phyloP scores from a whole-genome alignment of 371 early-diverging fungal genomes.

The Syncephalastrum racemosum region DNA sequence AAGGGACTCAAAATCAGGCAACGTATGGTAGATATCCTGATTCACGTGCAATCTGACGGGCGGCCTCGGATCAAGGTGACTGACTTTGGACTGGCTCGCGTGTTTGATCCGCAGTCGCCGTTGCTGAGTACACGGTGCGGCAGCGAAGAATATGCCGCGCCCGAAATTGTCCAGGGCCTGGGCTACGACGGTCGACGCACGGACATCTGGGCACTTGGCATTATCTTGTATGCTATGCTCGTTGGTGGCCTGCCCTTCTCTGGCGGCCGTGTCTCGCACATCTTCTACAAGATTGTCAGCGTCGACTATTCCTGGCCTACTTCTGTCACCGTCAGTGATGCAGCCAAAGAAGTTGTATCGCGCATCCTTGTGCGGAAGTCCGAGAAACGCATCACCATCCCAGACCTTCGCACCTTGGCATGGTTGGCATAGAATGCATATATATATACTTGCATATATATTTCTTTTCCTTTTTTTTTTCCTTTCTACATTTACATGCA shows the following conservation, averaged over 20 bases:
- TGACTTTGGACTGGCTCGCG: slow-evolving; percentile 71
- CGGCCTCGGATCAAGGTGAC: slow-evolving; percentile 62
- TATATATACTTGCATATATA: slow-evolving; percentile 2
- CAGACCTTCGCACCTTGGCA: slow-evolving; percentile 32
- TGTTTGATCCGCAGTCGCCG: slow-evolving; percentile 45
- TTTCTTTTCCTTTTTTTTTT: slow-evolving; percentile 2
- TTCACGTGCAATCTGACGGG: slow-evolving; percentile 26
- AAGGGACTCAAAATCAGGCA: not conserved
- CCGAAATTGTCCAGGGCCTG: slow-evolving; percentile 72
- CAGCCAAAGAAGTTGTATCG: slow-evolving; percentile 42
- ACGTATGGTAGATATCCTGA: slow-evolving; percentile 27
- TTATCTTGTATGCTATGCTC: slow-evolving; percentile 66
- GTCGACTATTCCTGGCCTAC: slow-evolving; percentile 48
- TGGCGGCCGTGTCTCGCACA: slow-evolving; percentile 41
- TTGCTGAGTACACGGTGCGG: slow-evolving; percentile 63
- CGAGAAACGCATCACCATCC: slow-evolving; percentile 31
- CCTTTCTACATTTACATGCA: not conserved
- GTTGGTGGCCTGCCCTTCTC: slow-evolving; percentile 59
- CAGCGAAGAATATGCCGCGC: slow-evolving; percentile 81
- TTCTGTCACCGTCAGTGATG: slow-evolving; percentile 18
- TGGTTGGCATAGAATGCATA: slow-evolving; percentile 23
- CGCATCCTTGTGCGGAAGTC: slow-evolving; percentile 38
- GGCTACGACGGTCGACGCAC: slow-evolving; percentile 66
- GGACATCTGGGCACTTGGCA: slow-evolving; percentile 76
- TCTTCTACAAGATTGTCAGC: slow-evolving; percentile 49